Conservation (phyloP, 208 protist genomes). For the Trypanosoma platydactyli region DNA sequence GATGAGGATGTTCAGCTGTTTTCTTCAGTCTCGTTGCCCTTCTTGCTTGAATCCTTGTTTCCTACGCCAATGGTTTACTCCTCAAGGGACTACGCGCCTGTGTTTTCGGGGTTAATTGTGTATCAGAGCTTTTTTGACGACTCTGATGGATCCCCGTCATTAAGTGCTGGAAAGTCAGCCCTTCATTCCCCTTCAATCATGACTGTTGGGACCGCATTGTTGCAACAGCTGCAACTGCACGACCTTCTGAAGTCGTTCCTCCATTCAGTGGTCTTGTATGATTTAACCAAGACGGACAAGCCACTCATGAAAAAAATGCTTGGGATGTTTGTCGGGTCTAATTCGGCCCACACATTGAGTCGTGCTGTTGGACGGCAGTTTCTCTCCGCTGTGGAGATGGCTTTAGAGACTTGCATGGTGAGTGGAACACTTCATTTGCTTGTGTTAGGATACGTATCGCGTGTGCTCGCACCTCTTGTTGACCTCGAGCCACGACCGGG, state of each 20-base stretch:
- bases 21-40: background rate
- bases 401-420: background rate
- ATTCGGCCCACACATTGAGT: constrained; percentile 4
- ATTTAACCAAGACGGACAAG: constrained; percentile 1
- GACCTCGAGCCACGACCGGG: background rate
- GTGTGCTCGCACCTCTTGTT: constrained; percentile 22
- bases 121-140: constrained; percentile 26
- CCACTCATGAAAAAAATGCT: constrained; percentile 16
- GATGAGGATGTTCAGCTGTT: background rate
- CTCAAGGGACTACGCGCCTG: background rate
- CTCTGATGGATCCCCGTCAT: background rate
- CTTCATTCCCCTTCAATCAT: background rate
- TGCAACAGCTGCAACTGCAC: constrained; percentile 8
- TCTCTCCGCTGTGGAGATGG: constrained; percentile 9
- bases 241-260: constrained; percentile 19
- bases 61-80: constrained; percentile 13
- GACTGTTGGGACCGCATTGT: constrained; percentile 21
- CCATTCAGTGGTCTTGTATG: constrained; percentile 15
- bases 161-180: background rate
- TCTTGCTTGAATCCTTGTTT: constrained; percentile 24
- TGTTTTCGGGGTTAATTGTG: constrained; percentile 13
- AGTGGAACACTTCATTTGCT: constrained; percentile 2
- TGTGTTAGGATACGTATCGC: constrained; percentile 22
- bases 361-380: constrained; percentile 4
- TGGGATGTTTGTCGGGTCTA: background rate